Base-by-base conservation (phyloP, 2,329 filamentous ascomycete species). In the Arachnopeziza araneosa region DNA sequence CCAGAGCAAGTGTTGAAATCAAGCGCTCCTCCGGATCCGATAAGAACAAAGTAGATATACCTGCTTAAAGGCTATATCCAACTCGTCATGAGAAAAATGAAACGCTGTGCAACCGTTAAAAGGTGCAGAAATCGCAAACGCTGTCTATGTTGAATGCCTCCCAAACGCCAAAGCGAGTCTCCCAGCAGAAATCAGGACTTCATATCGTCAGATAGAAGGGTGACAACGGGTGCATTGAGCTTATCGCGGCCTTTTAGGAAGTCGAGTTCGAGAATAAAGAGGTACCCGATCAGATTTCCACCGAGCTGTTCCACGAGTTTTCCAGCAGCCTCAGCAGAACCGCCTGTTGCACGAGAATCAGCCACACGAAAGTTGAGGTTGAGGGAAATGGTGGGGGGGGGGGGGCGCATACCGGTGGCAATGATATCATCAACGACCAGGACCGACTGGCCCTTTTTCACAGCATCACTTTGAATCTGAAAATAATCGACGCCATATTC, bases 341-440 rank as follows among this genome's bases (percentile, higher is more conserved):
- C 95, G 77, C 93, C 93, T 96, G 65, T 51, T 30, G 48, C 49
- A 52, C 17, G 52, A 22, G n/a, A 17, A 52, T 66, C 44, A 67
- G 60, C 36, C 24, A 49, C 51, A 5, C 44, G 44, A 48, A 52
- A 1, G 51, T 49, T 21, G 50, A 21, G 30, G 17, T 23, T 7
- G 19, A 24, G 10, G 24, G 30, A 36, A 4, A 23, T 44, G 17
- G 36, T 44, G 36, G 36, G 36, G 36, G 36, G 12, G 12, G 30
- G 30, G 7, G n/a, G 44, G 49, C n/a, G 24, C 44, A 75, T 81
- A 96, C 93, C 93, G 66, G 95, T 99, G 60, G 95, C 95, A 78
- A 99, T 98, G 72, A 99, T 96, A 75, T 99, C 95, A 76, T 99
- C 95, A 32, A 99, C 92, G 66, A 99, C 83, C 64, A 99, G 79